phyloP scores from a whole-genome alignment of 164 flowering plant genomes.

The Kalanchoe fedtschenkoi region DNA sequence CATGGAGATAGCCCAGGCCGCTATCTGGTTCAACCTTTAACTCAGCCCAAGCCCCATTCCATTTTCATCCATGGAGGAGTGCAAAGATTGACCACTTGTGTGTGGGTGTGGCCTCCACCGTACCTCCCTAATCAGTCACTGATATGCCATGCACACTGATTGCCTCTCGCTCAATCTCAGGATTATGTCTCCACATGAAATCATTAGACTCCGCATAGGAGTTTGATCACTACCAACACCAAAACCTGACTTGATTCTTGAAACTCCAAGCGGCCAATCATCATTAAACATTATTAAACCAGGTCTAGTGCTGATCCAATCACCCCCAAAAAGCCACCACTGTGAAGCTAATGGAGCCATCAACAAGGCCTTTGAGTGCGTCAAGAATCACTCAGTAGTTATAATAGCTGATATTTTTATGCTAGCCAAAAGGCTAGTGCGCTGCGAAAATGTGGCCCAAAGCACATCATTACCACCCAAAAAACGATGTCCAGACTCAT shows the following conservation, averaged over 20 bases:
- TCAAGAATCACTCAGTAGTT: too few relatives aligned
- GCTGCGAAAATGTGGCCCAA: neutral
- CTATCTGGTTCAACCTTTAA: too few relatives aligned
- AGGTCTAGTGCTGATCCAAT: neutral
- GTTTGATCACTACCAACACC: neutral
- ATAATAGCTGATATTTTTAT: too few relatives aligned
- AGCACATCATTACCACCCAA: neutral
- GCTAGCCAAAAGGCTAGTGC: neutral
- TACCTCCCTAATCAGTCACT: too few relatives aligned
- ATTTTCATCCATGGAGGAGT: too few relatives aligned
- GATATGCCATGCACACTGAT: too few relatives aligned
- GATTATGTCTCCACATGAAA: neutral
- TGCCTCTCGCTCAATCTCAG: neutral
- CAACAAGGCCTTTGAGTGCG: neutral
- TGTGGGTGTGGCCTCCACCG: too few relatives aligned
- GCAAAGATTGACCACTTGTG: too few relatives aligned
- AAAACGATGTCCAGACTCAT: too few relatives aligned
- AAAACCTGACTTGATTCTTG: neutral
- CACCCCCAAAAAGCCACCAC: neutral
- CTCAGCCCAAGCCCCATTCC: too few relatives aligned
- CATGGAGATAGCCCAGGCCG: too few relatives aligned
- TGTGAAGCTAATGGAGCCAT: neutral
- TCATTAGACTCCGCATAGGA: neutral
- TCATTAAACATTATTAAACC: neutral
- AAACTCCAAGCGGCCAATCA: neutral